Conservation (phyloP, 2,329 filamentous ascomycete species). For the Thermochaetoides dissita region DNA sequence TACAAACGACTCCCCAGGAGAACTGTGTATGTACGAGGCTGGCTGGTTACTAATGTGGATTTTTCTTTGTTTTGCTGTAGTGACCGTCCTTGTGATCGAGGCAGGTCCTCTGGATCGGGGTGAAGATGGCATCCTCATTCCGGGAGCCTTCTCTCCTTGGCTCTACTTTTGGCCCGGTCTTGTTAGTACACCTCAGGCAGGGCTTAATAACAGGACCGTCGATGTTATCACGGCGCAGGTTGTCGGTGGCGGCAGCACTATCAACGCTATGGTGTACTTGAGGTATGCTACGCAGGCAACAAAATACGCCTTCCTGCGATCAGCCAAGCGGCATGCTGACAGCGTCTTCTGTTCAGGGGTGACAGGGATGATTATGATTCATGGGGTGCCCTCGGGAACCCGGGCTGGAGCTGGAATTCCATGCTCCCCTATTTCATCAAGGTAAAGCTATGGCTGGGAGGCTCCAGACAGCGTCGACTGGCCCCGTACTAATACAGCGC, state of each 20-base stretch:
- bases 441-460: slow-evolving; percentile 11
- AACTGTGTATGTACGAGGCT: too few relatives aligned
- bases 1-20: not conserved
- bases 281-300: slow-evolving; percentile 1
- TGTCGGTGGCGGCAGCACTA: slow-evolving; percentile 22
- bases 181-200: slow-evolving; percentile 15
- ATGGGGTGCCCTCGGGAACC: slow-evolving; percentile 22
- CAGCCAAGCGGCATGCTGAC: not conserved
- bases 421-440: slow-evolving; percentile 31
- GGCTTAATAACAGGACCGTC: slow-evolving; percentile 15
- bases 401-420: slow-evolving; percentile 22
- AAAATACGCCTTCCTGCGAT: not conserved
- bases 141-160: slow-evolving; percentile 18
- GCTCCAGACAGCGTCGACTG: too few relatives aligned
- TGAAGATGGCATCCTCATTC: slow-evolving; percentile 18
- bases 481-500: not conserved
- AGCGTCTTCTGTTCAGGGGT: slow-evolving; percentile 11
- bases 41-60: not conserved
- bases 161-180: slow-evolving; percentile 19
- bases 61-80: not conserved
- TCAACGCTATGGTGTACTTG: slow-evolving; percentile 25
- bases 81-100: slow-evolving; percentile 19
- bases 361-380: slow-evolving; percentile 20
- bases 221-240: slow-evolving; percentile 17
- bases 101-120: slow-evolving; percentile 17